Percentiles rank a stretch among this genome's conserved stretches.
Evolutionary conservation across 2,329 filamentous ascomycete genomes (phyloP).

Genomic region (Calcarisporium arbuscula): DNA sequence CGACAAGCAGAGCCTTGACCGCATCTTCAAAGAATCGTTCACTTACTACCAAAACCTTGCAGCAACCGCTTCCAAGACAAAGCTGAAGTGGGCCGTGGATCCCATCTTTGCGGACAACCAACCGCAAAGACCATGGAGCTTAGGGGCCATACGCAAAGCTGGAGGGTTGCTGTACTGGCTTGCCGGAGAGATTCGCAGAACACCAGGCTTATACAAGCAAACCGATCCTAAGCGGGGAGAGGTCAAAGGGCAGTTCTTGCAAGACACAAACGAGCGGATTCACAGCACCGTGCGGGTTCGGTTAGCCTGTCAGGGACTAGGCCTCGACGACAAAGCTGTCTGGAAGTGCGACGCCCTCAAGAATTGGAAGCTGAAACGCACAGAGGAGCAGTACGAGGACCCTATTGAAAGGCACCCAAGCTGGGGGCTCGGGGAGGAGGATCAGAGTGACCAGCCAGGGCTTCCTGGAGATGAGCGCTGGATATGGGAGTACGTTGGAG

Average conservation of each 20-base stretch:
- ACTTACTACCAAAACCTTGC: constrained; percentile 22
- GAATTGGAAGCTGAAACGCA: constrained; percentile 37
- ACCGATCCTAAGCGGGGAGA: constrained; percentile 33
- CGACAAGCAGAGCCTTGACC: constrained; percentile 32
- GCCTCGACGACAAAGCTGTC: constrained; percentile 38
- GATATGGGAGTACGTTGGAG: constrained; percentile 49
- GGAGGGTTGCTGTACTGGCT: constrained; percentile 36
- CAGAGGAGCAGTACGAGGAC: constrained; percentile 23
- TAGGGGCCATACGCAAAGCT: constrained; percentile 36
- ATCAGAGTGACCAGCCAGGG: constrained; percentile 17
- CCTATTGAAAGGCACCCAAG: constrained; percentile 26
- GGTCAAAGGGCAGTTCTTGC: constrained; percentile 31
- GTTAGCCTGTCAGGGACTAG: constrained; percentile 43
- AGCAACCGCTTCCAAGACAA: constrained; percentile 7
- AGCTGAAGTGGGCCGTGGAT: constrained; percentile 38
- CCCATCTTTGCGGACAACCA: constrained; percentile 40
- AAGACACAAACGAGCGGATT: constrained; percentile 48
- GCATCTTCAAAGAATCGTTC: constrained; percentile 30
- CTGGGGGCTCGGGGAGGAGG: constrained; percentile 22
- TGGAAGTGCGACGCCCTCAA: constrained; percentile 42
- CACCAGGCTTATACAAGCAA: constrained; percentile 42
- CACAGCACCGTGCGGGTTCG: constrained; percentile 50
- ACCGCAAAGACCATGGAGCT: constrained; percentile 42
- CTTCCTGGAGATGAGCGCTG: constrained; percentile 34
- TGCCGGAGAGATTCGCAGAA: constrained; percentile 34